Evolutionary conservation across 257 asterid genomes (phyloP).

Genomic region (Striga asiatica): DNA sequence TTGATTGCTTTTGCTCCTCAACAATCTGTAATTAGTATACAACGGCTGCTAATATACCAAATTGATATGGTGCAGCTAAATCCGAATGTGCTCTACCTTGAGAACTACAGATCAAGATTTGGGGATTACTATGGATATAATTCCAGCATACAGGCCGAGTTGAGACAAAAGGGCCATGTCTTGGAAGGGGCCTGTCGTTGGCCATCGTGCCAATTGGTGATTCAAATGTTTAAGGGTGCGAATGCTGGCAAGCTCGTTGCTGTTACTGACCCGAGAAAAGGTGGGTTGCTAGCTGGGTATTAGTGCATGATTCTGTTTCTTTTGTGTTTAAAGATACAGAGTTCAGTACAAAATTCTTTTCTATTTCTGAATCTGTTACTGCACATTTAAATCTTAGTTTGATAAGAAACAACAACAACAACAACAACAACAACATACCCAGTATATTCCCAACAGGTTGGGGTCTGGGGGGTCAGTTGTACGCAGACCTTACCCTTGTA

Average conservation of each 20-base stretch:
- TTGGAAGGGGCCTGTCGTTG: not conserved
- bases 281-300: constrained; percentile 17
- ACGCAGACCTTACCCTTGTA: too few relatives aligned
- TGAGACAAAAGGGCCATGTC: constrained; percentile 12
- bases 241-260: constrained; percentile 14
- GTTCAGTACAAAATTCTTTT: too few relatives aligned
- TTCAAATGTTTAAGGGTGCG: constrained; percentile 5
- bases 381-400: too few relatives aligned
- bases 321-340: too few relatives aligned
- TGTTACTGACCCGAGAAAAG: constrained; percentile 18
- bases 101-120: not conserved
- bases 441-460: too few relatives aligned
- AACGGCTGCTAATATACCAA: not conserved
- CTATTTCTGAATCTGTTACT: too few relatives aligned
- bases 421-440: too few relatives aligned
- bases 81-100: constrained; percentile 14
- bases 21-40: not conserved
- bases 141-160: not conserved
- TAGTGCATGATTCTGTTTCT: too few relatives aligned
- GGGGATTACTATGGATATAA: not conserved
- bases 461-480: too few relatives aligned
- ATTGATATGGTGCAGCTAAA: not conserved
- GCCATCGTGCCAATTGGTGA: constrained; percentile 13
- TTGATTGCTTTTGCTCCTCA: not conserved
- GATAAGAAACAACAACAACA: too few relatives aligned